These are phyloP conservation scores for Lachnellula occidentalis DNA, from an alignment of 2,329 filamentous ascomycete species.

Conservation along the genomic window DNA sequence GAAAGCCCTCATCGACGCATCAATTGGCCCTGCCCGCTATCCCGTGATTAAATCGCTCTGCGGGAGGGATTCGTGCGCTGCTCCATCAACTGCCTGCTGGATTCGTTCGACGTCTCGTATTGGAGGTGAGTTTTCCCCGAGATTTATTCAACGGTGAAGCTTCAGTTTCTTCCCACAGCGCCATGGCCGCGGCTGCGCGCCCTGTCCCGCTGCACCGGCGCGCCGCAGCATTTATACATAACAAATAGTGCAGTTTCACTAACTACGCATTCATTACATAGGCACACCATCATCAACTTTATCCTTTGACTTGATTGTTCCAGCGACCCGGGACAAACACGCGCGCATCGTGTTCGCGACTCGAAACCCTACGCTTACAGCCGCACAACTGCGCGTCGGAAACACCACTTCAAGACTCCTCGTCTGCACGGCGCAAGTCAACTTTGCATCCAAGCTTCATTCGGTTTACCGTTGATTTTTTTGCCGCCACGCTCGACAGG, in stretches of 20 bases:
- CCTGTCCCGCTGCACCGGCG: constrained; percentile 10
- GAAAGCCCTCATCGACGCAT: constrained; percentile 22
- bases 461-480: constrained; percentile 12
- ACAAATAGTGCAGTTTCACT: background rate
- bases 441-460: constrained; percentile 6
- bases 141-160: constrained; percentile 21
- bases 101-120: constrained; percentile 19
- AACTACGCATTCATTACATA: background rate
- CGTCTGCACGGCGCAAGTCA: constrained; percentile 15
- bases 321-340: background rate
- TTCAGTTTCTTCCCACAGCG: constrained; percentile 1
- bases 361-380: constrained; percentile 8
- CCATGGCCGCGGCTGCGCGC: constrained; percentile 17
- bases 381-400: constrained; percentile 19
- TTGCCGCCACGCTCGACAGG: constrained; percentile 23
- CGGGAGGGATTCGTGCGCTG: constrained; percentile 25
- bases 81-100: constrained; percentile 12
- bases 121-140: constrained; percentile 26
- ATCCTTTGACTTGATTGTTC: background rate
- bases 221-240: background rate
- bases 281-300: background rate
- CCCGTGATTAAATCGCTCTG: constrained; percentile 27
- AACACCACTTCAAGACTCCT: constrained; percentile 12
- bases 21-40: constrained; percentile 28
- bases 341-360: constrained; percentile 9